Conservation (phyloP, 257 asterid genomes). For the Solanum sitiens region DNA sequence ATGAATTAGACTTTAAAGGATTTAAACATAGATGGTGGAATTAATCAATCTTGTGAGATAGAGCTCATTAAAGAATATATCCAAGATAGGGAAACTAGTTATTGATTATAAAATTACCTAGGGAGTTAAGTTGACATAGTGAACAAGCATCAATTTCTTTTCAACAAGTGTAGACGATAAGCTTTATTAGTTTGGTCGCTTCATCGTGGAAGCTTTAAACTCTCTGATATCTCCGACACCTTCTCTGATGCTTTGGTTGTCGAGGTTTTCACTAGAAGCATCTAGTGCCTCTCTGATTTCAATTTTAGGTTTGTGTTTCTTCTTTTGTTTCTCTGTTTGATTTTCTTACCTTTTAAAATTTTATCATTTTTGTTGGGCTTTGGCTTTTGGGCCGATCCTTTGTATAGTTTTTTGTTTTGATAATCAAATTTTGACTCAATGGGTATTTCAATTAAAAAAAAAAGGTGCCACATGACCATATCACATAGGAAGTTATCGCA, state of each 20-base stretch:
- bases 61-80: too few species aligned
- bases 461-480: too few species aligned
- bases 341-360: too few species aligned
- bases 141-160: not conserved
- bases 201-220: not conserved
- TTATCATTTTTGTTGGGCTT: not conserved
- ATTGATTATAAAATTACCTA: not conserved
- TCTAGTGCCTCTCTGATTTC: not conserved
- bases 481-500: too few species aligned
- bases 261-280: not conserved
- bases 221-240: not conserved
- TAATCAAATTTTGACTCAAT: too few species aligned
- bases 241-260: not conserved
- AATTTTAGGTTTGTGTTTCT: not conserved
- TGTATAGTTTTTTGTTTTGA: too few species aligned
- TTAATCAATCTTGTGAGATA: not conserved
- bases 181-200: not conserved
- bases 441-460: too few species aligned
- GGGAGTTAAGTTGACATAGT: not conserved
- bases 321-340: not conserved
- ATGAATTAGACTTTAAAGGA: too few species aligned
- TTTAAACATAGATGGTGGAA: too few species aligned
- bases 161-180: not conserved
- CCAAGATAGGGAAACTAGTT: too few species aligned
- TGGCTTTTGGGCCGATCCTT: not conserved